Conservation (phyloP, 306 rosid genomes). For the Vigna reflexopilosa region DNA sequence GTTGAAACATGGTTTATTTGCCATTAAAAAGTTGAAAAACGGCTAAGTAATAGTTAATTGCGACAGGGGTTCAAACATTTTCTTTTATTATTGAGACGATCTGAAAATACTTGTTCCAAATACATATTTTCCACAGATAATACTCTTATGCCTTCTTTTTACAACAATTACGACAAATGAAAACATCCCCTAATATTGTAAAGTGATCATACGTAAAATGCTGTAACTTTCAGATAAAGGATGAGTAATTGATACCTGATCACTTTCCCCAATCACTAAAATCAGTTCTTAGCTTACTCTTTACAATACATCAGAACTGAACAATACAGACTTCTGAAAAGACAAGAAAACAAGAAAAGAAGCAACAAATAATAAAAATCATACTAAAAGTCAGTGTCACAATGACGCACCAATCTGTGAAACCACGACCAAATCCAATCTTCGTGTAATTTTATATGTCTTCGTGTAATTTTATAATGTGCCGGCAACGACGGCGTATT, state of each 20-base stretch:
- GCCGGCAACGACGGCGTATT: slow-evolving; percentile 49
- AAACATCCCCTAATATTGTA: background rate
- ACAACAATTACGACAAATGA: background rate
- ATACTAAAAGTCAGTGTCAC: slow-evolving; percentile 1
- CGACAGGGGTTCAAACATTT: background rate
- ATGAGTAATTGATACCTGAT: background rate
- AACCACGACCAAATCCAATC: slow-evolving; percentile 33
- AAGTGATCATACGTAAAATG: too few relatives aligned
- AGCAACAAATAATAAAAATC: slow-evolving; percentile 36
- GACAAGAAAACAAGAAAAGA: background rate
- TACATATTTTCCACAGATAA: background rate
- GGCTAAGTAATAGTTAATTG: too few relatives aligned
- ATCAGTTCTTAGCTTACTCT: background rate
- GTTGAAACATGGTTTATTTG: background rate
- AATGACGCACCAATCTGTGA: slow-evolving; percentile 9
- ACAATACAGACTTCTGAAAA: background rate
- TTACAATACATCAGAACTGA: background rate
- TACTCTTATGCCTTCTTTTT: background rate
- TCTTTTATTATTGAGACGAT: background rate
- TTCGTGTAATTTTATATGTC: background rate
- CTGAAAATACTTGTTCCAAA: background rate
- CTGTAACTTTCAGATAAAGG: background rate
- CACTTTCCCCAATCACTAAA: background rate
- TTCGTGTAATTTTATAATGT: slow-evolving; percentile 4
- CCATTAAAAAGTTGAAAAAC: background rate